A percentile compares a stretch with the other conserved stretches of the same genome.
These are phyloP conservation scores for Capillidium rhysosporum DNA, from an alignment of 371 early-diverging fungal genomes.

Conservation along the genomic window DNA sequence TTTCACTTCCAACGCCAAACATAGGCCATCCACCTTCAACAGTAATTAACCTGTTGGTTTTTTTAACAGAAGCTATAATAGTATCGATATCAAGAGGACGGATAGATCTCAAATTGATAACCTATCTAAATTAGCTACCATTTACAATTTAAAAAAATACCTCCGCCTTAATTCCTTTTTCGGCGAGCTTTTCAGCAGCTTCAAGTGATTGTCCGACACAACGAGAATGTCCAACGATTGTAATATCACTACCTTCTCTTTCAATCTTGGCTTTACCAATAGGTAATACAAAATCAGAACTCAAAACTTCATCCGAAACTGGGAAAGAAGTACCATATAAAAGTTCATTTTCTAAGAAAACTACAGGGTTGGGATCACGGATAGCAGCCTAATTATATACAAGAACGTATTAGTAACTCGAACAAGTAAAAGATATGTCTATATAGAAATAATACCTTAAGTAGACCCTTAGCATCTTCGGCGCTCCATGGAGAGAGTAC, in stretches of 20 bases:
- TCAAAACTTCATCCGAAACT: slow-evolving; percentile 58
- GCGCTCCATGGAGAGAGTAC: slow-evolving; percentile 97
- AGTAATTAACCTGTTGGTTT: slow-evolving; percentile 93
- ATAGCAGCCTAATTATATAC: slow-evolving; percentile 62
- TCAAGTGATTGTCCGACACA: slow-evolving; percentile 77
- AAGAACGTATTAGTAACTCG: background rate
- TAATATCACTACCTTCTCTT: slow-evolving; percentile 77
- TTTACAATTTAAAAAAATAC: background rate
- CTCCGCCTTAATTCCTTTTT: slow-evolving; percentile 67
- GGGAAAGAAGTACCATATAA: slow-evolving; percentile 89
- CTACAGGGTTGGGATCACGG: slow-evolving; percentile 97
- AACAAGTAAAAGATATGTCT: background rate
- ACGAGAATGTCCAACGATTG: slow-evolving; percentile 90
- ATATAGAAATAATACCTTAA: slow-evolving; percentile 21
- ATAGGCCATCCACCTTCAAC: slow-evolving; percentile 97
- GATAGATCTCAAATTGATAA: slow-evolving; percentile 97
- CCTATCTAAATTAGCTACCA: slow-evolving; percentile 20
- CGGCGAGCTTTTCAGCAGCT: slow-evolving; percentile 76
- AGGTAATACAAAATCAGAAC: slow-evolving; percentile 73
- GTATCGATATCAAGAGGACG: slow-evolving; percentile 92
- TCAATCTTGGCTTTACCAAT: slow-evolving; percentile 97
- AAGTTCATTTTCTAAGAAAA: slow-evolving; percentile 96
- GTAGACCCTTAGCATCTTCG: slow-evolving; percentile 94
- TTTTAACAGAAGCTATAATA: slow-evolving; percentile 83
- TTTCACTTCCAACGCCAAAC: slow-evolving; percentile 95